These are phyloP conservation scores for Fabrea salina DNA, from an alignment of 169 alveolate genomes.

Conservation along the genomic window DNA sequence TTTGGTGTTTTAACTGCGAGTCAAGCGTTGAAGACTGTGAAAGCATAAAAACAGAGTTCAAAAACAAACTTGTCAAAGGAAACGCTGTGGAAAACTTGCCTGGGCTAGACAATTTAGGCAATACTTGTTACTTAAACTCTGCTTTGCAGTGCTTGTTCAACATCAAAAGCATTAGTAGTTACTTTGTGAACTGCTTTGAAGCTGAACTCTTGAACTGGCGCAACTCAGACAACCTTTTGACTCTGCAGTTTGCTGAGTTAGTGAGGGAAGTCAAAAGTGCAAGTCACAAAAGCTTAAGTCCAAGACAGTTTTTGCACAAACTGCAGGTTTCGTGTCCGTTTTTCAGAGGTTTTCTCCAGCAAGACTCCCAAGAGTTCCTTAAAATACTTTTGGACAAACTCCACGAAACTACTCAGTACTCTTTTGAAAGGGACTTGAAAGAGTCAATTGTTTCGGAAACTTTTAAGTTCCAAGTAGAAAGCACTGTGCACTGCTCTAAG, in stretches of 20 bases:
- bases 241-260: not conserved
- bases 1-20: constrained; percentile 21
- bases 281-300: not conserved
- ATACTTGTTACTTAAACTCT: constrained; percentile 82
- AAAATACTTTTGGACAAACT: constrained; percentile 28
- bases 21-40: not conserved
- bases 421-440: not conserved
- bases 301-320: constrained; percentile 21
- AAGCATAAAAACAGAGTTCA: too few relatives aligned
- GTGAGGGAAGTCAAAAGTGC: not conserved
- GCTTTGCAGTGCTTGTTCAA: constrained; percentile 63
- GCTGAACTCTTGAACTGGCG: not conserved
- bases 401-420: constrained; percentile 24
- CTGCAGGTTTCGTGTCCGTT: constrained; percentile 9
- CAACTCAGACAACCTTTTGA: not conserved
- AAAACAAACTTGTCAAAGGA: not conserved
- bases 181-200: not conserved
- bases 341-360: constrained; percentile 36
- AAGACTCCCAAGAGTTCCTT: constrained; percentile 45
- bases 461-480: not conserved
- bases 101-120: constrained; percentile 79
- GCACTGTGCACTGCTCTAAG: constrained; percentile 7
- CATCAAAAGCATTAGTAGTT: constrained; percentile 40
- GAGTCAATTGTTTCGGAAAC: constrained; percentile 28
- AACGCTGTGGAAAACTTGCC: not conserved